Evolutionary conservation across 2,329 filamentous ascomycete species (phyloP), one percentile per base, ranked within the genome.

Genomic region (Macrophomina pseudophaseolina): DNA sequence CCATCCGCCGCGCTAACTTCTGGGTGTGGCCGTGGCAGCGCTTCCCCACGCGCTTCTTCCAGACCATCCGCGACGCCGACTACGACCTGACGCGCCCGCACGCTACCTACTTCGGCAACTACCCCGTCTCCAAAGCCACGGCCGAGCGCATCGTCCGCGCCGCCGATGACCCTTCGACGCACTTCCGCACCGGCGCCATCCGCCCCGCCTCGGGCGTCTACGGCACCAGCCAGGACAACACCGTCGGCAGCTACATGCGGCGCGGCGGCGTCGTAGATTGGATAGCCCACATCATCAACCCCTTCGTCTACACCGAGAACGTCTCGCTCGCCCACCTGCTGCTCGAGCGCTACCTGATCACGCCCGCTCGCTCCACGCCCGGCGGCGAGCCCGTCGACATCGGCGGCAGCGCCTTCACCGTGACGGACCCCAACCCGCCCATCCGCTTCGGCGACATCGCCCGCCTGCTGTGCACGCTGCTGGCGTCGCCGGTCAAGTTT

Each of bases 151-250:
- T 86, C 8, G 80, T 87, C 9, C 83, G 83, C 66, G 74, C 70
- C 8, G 82, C 82, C 32, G 79, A 85, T 71, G 33, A 65, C 52
- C 16, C 18, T 1, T 67, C 74, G 35, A 69, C 71, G 8, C 65
- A 60, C 7, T 84, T 88, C 73, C 80, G 84, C 9, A 87, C 85
- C 0, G 86, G 85, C 7, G 78, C 79, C 56, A 83, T 88, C 69
- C 80, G 86, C 2, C 85, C 85, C 0, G 81, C 82, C 12, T 86
- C 86, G 69, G 81, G 79, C 33, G 81, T 87, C 53, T 87, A 86
- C 69, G 85, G 84, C 4, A 80, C 81, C 67, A 77, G 79, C 14
- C 78, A 76, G 46, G 82, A 86, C 69, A 71, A 71, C 40, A 72
- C 70, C 5, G 58, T 63, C 9, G 65, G 65, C n/a, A 62, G 32